Evolutionary conservation across 2,329 filamentous ascomycete genomes (phyloP), one percentile per base, ranked within the genome.

Genomic region (Fusarium coicis): DNA sequence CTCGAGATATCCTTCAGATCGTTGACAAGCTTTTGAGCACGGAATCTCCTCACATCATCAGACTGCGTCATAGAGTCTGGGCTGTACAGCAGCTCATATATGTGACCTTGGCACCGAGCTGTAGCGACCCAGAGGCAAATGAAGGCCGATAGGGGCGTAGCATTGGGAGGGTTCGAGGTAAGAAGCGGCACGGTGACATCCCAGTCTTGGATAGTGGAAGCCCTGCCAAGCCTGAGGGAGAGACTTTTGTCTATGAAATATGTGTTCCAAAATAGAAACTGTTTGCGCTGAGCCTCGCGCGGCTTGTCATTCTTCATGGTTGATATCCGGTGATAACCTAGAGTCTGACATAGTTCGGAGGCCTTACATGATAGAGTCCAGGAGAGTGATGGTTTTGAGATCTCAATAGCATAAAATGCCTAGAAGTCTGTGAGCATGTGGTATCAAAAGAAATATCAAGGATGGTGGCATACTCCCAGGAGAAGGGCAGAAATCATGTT

Each of bases 211-310:
- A 91, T 84, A 9, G 84, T 84, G 1, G 88, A 86, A 0, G 87
- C 81, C 21, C 83, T 84, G 0, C 89, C 89, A 8, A 91, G 80
- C 6, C 87, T 84, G 7, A 91, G 82, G 0, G 87, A 87, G 23
- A 91, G 80, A 23, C 84, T 84, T 66, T 88, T 89, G 67, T 90
- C 86, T 21, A 90, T 79, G 52, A 87, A 84, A 70, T 91, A 91
- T 0, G 87, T 79, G 42, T 81, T 84, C 89, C 89, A 91, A 74
- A 91, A 91, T 14, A 90, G 75, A 4, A 83, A 75, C 19, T 71
- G 63, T 39, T 79, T 79, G 72, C 69, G 63, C n/a, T 72, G 63
- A 6, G 49, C 57, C 3, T 78, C 70, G 6, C 55, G 63, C 8
- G 63, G 47, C 30, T 56, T 58, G 14, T 77, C 74, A 15, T 74